Conservation (phyloP, 768 basidiomycete species). For the Mycena pura region DNA sequence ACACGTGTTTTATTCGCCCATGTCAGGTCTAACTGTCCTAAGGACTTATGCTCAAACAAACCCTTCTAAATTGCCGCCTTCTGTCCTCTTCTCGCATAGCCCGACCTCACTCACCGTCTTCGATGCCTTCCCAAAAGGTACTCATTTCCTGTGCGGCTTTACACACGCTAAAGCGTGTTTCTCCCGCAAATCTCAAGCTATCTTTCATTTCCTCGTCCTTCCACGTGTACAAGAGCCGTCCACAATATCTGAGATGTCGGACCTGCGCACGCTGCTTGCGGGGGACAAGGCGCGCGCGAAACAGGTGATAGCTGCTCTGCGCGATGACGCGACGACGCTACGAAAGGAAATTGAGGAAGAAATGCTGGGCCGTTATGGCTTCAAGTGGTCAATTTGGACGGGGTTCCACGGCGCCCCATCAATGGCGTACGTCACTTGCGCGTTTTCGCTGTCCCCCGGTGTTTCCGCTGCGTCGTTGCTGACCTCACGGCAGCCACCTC, state of each 20-base stretch:
- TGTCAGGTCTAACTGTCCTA: constrained; percentile 61
- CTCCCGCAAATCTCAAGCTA: constrained; percentile 43
- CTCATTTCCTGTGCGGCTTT: not conserved
- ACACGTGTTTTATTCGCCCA: constrained; percentile 18
- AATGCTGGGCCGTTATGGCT: constrained; percentile 78
- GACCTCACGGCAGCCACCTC: constrained; percentile 60
- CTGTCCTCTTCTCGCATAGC: constrained; percentile 65
- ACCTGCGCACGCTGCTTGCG: constrained; percentile 62
- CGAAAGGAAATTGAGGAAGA: constrained; percentile 75
- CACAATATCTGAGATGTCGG: constrained; percentile 48
- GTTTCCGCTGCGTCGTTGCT: not conserved
- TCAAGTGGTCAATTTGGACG: constrained; percentile 76
- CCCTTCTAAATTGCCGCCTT: constrained; percentile 61
- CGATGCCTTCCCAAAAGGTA: constrained; percentile 74
- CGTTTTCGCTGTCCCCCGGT: too few relatives aligned
- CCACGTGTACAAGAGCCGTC: constrained; percentile 57
- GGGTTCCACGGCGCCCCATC: constrained; percentile 90
- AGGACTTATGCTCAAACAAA: constrained; percentile 64
- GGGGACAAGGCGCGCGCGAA: constrained; percentile 61
- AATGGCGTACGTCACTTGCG: constrained; percentile 74
- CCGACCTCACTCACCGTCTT: constrained; percentile 67
- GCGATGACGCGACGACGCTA: constrained; percentile 60
- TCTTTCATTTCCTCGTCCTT: constrained; percentile 89
- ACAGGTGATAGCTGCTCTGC: constrained; percentile 57
- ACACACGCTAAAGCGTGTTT: not conserved